phyloP scores from a whole-genome alignment of 805 yeast genomes.

The Sugiyamaella qingdaonensis region DNA sequence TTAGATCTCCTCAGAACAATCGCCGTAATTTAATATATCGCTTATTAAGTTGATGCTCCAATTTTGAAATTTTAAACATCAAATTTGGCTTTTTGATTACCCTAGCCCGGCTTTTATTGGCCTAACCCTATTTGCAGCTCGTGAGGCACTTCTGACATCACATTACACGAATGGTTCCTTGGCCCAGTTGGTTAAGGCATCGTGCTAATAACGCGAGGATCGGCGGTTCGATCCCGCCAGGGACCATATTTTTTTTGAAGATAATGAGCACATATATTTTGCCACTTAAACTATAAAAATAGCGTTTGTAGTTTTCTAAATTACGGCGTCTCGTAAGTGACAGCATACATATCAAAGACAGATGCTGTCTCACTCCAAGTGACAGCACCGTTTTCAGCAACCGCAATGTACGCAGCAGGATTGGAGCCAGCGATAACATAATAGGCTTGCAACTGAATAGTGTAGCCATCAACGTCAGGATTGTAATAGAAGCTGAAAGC shows the following conservation, averaged over 20 bases:
- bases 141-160: too few species aligned
- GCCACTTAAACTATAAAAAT: too few species aligned
- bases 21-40: too few species aligned
- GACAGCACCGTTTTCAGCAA: constrained; percentile 7
- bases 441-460: neutral
- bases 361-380: constrained; percentile 8
- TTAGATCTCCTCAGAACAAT: too few species aligned
- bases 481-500: constrained; percentile 3
- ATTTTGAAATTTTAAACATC: too few species aligned
- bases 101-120: too few species aligned
- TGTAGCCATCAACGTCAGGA: constrained; percentile 2
- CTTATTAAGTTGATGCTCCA: too few species aligned
- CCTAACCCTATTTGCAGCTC: too few species aligned
- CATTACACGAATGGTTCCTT: constrained; percentile 6
- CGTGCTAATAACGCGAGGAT: constrained; percentile 16
- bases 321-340: constrained; percentile 3
- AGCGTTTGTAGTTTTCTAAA: neutral
- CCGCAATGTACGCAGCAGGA: constrained; percentile 4
- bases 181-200: constrained; percentile 16
- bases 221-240: constrained; percentile 17
- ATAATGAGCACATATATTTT: neutral
- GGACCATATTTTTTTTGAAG: constrained; percentile 9
- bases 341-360: constrained; percentile 10
- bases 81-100: too few species aligned
- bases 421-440: neutral